Evolutionary conservation across 2,329 filamentous ascomycete genomes (phyloP), one percentile per base, ranked within the genome.

Genomic region (Pseudogymnoascus sp.): DNA sequence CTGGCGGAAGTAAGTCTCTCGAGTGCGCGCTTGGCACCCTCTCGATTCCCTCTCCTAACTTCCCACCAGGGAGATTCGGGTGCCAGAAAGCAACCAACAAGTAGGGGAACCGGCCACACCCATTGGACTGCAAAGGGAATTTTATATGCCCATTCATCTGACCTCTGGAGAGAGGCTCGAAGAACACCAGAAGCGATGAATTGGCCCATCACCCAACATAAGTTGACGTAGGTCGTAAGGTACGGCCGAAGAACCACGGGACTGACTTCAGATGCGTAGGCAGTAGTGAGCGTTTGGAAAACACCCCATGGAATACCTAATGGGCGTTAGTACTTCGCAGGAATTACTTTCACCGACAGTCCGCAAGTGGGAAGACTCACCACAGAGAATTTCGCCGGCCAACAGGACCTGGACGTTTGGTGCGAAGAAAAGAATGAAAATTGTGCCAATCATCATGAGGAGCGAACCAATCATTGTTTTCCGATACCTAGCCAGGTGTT

Each of bases 351-450:
- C 41, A 10, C 13, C 68, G 78, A 78, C 4, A 78, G 74, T 47
- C 77, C 76, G 76, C 76, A 79, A 4, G 77, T 77, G 58, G 79
- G 73, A 59, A 77, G 41, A 47, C 41, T 47, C 7, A 47, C 41
- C 77, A 50, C 76, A 78, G 5, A 81, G 71, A 44, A 81, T 77
- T 66, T 80, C 76, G 31, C 76, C 79, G 2, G 76, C 76, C 7
- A 78, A 71, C 24, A 81, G 68, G 10, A 75, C 69, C 63, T 76
- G 71, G 17, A 80, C 74, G 44, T 76, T 77, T 57, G 74, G 72
- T 3, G 78, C 78, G 4, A 78, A 80, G 71, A 81, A 81, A 63
- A 78, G 78, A 59, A 81, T 76, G 24, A 78, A 74, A n/a, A 78
- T 79, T 66, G 75, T 77, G 4, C 73, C 75, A 13, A 71, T 73